Conservation (phyloP, 73 alveolate genomes). For the Paramecium bursaria region DNA sequence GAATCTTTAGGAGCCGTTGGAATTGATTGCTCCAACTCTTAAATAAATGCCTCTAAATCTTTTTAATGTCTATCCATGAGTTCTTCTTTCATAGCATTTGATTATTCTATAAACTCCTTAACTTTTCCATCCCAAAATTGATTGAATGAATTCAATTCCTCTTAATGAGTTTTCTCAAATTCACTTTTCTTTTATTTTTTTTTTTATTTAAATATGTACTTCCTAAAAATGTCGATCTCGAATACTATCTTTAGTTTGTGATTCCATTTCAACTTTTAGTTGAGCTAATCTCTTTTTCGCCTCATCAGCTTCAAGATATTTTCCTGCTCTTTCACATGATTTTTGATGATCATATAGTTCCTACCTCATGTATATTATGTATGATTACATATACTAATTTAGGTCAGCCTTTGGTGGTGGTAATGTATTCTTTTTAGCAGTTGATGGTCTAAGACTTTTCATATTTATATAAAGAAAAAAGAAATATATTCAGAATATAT, state of each 20-base stretch:
- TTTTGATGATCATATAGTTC: constrained; percentile 64
- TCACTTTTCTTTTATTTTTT: constrained; percentile 55
- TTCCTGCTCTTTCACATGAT: constrained; percentile 66
- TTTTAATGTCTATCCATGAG: constrained; percentile 51
- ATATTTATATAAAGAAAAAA: too few relatives aligned
- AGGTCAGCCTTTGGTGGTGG: constrained; percentile 45
- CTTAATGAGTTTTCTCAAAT: constrained; percentile 44
- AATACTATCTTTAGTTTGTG: constrained; percentile 52
- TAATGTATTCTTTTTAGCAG: constrained; percentile 38
- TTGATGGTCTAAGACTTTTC: constrained; percentile 60
- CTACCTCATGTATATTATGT: constrained; percentile 37
- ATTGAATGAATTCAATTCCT: constrained; percentile 59
- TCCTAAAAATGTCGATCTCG: constrained; percentile 60
- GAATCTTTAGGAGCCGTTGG: constrained; percentile 63
- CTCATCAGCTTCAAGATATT: constrained; percentile 68
- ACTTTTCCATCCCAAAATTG: constrained; percentile 67
- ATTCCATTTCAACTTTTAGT: constrained; percentile 55
- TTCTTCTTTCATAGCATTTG: constrained; percentile 47
- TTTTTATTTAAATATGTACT: constrained; percentile 3
- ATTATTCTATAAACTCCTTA: constrained; percentile 58
- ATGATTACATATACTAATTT: constrained; percentile 13
- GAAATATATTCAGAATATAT: too few relatives aligned
- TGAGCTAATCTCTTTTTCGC: constrained; percentile 64
- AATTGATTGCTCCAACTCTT: constrained; percentile 64
- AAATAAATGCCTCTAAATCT: constrained; percentile 41